A percentile compares a stretch with the other conserved stretches of the same genome.
These are phyloP conservation scores for Aspergillus unguis DNA, from an alignment of 2,329 filamentous ascomycete genomes.

Conservation along the genomic window DNA sequence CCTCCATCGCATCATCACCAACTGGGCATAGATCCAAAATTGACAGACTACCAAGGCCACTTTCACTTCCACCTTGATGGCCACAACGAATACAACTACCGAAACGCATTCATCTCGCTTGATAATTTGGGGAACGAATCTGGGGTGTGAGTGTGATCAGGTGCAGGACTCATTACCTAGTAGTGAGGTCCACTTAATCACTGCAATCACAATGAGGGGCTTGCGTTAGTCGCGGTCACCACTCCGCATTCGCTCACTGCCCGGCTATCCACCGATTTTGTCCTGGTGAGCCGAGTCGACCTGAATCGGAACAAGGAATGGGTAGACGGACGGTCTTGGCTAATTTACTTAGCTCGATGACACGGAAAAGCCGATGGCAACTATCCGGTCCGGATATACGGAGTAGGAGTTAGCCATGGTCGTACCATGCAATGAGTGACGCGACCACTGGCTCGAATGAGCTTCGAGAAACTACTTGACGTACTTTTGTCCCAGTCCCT, in stretches of 20 bases:
- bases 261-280: no score
- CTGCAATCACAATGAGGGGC: not conserved
- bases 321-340: no score
- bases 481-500: no score
- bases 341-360: no score
- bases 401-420: no score
- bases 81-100: conserved; percentile 1
- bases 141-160: not conserved
- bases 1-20: conserved; percentile 1
- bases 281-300: no score
- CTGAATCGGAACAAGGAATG: no score
- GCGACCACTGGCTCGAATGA: no score
- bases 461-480: no score
- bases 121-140: conserved; percentile 3
- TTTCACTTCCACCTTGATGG: not conserved
- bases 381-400: no score
- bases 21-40: not conserved
- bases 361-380: no score
- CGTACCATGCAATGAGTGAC: no score
- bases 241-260: not conserved
- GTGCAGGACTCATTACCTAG: not conserved
- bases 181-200: not conserved
- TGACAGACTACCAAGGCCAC: not conserved
- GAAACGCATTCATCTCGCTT: conserved; percentile 16
- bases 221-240: not conserved